phyloP scores from a whole-genome alignment of 148 eudicot genomes.

The Heliamphora exappendiculata region DNA sequence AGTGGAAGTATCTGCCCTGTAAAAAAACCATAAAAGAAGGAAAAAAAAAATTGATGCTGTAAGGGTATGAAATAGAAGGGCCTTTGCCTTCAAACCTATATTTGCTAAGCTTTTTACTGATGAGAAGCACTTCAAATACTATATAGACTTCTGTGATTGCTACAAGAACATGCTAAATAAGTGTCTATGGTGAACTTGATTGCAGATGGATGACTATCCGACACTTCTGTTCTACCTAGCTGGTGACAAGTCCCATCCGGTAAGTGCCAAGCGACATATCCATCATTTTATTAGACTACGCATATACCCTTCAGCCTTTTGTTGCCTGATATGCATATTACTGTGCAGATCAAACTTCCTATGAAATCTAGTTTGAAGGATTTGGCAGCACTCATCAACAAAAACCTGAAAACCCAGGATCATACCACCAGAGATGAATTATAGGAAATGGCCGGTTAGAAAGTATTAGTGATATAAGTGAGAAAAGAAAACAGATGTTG shows the following conservation, averaged over 20 bases:
- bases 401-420: conserved; percentile 43
- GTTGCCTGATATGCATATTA: neutral
- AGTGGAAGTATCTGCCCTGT: too few relatives aligned
- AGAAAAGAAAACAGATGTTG: neutral
- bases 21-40: neutral
- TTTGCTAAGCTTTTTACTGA: neutral
- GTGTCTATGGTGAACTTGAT: neutral
- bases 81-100: neutral
- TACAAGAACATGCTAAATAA: neutral
- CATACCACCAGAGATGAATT: conserved; percentile 55
- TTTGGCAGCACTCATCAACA: conserved; percentile 69
- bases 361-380: conserved; percentile 71
- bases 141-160: neutral
- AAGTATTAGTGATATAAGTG: neutral
- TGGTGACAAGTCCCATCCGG: conserved; percentile 62
- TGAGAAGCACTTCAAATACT: neutral
- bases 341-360: conserved; percentile 55
- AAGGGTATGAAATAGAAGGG: neutral
- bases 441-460: conserved; percentile 21
- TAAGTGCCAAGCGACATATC: conserved; percentile 18
- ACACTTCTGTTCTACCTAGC: conserved; percentile 73
- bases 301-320: neutral
- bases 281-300: neutral
- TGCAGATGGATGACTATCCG: conserved; percentile 76
- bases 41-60: neutral